phyloP scores from a whole-genome alignment of 2,329 filamentous ascomycete genomes.

The Fusarium lateritium region DNA sequence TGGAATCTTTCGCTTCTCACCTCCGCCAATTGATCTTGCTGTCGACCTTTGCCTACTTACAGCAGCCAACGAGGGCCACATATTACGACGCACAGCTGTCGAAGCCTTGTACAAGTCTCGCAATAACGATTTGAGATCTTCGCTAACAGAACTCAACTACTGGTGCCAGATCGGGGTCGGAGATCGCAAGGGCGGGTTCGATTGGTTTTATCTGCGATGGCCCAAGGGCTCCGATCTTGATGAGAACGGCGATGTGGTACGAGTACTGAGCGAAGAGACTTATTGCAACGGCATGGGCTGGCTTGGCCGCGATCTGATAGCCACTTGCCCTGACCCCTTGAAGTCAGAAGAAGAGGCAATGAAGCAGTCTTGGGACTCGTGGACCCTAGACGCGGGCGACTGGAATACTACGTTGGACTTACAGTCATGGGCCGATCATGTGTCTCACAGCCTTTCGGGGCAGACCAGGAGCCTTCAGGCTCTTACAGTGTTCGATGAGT shows the following conservation, averaged over 20 bases:
- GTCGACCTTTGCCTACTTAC: conserved; percentile 86
- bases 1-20: conserved; percentile 83
- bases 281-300: conserved; percentile 85
- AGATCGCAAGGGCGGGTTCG: conserved; percentile 86
- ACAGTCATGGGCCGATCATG: conserved; percentile 55
- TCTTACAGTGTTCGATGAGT: conserved; percentile 67
- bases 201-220: conserved; percentile 89
- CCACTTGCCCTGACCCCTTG: conserved; percentile 52
- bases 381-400: conserved; percentile 74
- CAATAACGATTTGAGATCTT: conserved; percentile 81
- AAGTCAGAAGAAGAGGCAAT: conserved; percentile 74
- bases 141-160: conserved; percentile 88
- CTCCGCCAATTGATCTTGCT: conserved; percentile 76
- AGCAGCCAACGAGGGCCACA: conserved; percentile 90
- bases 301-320: conserved; percentile 73
- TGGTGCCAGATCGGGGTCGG: conserved; percentile 98
- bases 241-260: conserved; percentile 75
- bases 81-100: conserved; percentile 77
- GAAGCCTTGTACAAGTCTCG: conserved; percentile 79
- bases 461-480: conserved; percentile 50
- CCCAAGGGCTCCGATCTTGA: conserved; percentile 80
- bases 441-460: conserved; percentile 32
- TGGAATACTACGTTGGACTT: conserved; percentile 64
- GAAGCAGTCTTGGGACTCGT: conserved; percentile 76
- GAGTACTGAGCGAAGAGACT: conserved; percentile 86